Conservation (phyloP, 805 yeast genomes). For the Groenewaldozyma tartarivorans region DNA sequence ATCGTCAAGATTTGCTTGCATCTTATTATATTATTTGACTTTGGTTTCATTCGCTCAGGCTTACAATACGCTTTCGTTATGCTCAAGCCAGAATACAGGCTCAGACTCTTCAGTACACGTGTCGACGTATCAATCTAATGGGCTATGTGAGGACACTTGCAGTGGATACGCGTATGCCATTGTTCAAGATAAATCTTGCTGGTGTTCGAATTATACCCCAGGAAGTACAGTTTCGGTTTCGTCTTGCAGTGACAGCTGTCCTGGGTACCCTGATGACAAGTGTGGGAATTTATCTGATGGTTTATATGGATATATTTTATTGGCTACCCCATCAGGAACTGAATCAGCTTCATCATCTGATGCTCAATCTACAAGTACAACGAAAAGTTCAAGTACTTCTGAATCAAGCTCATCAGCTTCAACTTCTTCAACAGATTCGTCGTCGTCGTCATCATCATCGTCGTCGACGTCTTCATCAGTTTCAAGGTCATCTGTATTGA, state of each 20-base stretch:
- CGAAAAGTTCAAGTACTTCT: slow-evolving; percentile 3
- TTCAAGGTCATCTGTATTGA: background rate
- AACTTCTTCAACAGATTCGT: slow-evolving; percentile 4
- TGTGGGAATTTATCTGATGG: slow-evolving; percentile 37
- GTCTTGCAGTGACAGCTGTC: slow-evolving; percentile 32
- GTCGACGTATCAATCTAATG: slow-evolving; percentile 35
- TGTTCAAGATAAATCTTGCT: slow-evolving; percentile 42
- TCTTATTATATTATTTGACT: too few relatives aligned
- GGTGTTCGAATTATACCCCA: slow-evolving; percentile 53
- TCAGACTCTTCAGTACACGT: slow-evolving; percentile 14
- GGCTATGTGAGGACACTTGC: slow-evolving; percentile 43
- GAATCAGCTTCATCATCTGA: slow-evolving; percentile 11
- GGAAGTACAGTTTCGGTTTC: slow-evolving; percentile 27
- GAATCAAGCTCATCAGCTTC: slow-evolving; percentile 5
- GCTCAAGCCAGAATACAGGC: slow-evolving; percentile 36
- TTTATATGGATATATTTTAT: slow-evolving; percentile 44
- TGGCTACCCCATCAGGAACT: slow-evolving; percentile 29
- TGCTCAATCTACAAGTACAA: slow-evolving; percentile 5
- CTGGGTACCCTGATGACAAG: slow-evolving; percentile 35
- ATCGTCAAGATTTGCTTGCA: too few relatives aligned
- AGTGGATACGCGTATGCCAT: slow-evolving; percentile 43
- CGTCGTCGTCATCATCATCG: background rate
- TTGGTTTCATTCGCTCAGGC: too few relatives aligned
- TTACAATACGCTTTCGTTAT: slow-evolving; percentile 15
- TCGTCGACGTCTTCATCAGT: background rate